Evolutionary conservation across 2,329 filamentous ascomycete species (phyloP), one percentile per base, ranked within the genome.

Genomic region (Didymella sp.): DNA sequence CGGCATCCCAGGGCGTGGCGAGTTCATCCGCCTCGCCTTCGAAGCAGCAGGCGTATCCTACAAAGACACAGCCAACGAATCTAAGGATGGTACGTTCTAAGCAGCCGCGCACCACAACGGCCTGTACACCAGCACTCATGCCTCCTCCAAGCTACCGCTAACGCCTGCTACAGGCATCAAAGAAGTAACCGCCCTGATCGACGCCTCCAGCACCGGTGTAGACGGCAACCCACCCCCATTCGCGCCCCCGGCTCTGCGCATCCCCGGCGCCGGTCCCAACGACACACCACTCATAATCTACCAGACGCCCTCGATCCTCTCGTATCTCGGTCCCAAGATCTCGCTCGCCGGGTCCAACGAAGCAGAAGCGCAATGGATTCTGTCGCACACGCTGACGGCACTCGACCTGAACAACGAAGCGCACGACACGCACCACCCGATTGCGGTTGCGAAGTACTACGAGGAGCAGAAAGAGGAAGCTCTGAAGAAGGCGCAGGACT

Each of bases 391-490:
- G 0, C 75, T 92, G 56, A 92, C 90, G 3, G 87, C 89, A 1
- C 76, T 93, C 17, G 90, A 94, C 66, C 74, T 93, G 43, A 85
- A 84, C 67, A 87, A 88, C 63, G 90, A 93, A 76, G 74, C 85
- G 0, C 90, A 93, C 71, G 89, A 93, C 66, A 87, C 85, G 24
- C 90, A 94, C 72, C 90, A 94, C 68, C 90, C 90, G 1, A 78
- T 91, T 48, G 81, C 84, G 1, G 69, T 78, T 0, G 70, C 73
- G 1, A 71, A 83, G 4, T 89, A 87, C 72, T 94, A 92, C 67
- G 89, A 92, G 68, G 88, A 92, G 24, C 90, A 94, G 76, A 91
- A 88, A 72, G 78, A 81, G 0, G 90, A 91, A 71, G 81, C 86
- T 15, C 76, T 86, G 68, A 80, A 79, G 56, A 84, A 81, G 59